Evolutionary conservation across 495 filamentous ascomycete genomes (phyloP).

Genomic region (Podospora pseudocomata): DNA sequence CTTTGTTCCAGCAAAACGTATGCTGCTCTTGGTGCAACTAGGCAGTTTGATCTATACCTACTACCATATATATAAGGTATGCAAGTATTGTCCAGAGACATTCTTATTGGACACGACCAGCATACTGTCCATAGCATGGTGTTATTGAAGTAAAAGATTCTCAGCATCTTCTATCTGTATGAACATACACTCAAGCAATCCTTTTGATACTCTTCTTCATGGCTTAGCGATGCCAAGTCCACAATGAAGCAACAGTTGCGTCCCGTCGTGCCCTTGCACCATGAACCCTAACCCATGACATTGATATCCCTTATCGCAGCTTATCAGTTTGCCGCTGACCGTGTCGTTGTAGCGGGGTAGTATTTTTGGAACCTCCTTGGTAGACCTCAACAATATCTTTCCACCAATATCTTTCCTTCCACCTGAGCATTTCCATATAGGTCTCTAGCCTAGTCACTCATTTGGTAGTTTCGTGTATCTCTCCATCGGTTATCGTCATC

Average conservation of each 20-base stretch:
- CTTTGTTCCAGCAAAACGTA: neutral
- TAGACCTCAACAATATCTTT: too few relatives aligned
- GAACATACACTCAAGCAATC: too few relatives aligned
- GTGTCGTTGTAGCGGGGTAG: neutral
- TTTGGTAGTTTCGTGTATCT: constrained; percentile 4
- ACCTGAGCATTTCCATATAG: neutral
- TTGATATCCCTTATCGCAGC: neutral
- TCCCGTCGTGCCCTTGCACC: neutral
- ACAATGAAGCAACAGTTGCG: neutral
- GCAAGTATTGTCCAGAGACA: too few relatives aligned
- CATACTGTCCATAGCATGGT: too few relatives aligned
- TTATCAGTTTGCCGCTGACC: neutral
- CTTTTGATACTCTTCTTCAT: neutral
- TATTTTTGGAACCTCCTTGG: neutral
- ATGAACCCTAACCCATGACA: neutral
- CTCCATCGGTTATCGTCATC: neutral
- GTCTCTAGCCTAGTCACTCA: neutral
- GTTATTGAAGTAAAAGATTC: too few relatives aligned
- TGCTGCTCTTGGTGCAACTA: too few relatives aligned
- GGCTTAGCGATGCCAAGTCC: neutral
- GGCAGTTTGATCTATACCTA: too few relatives aligned
- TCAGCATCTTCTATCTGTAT: too few relatives aligned
- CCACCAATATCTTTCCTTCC: too few relatives aligned
- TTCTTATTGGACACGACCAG: too few relatives aligned
- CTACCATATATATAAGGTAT: too few relatives aligned